Conservation (phyloP, 2,329 filamentous ascomycete species). For the Neonectria hederae region DNA sequence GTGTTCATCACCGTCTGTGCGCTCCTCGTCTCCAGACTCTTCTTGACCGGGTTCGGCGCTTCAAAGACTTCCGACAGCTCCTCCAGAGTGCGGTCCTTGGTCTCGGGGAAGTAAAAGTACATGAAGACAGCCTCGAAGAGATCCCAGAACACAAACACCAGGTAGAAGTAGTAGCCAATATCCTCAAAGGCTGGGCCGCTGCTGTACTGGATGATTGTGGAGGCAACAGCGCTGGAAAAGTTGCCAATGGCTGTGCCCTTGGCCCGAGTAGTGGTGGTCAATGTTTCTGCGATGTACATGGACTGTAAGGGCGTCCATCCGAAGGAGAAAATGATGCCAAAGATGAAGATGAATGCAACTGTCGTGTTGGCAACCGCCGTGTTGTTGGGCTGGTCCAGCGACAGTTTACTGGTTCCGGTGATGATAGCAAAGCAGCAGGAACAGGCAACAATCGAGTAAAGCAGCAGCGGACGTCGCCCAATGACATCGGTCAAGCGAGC, state of each 20-base stretch:
- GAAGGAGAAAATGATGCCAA: conserved; percentile 60
- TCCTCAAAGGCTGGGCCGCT: conserved; percentile 54
- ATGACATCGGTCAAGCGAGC: conserved; percentile 65
- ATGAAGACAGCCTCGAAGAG: conserved; percentile 53
- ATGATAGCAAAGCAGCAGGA: conserved; percentile 60
- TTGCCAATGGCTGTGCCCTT: conserved; percentile 57
- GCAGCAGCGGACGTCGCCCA: conserved; percentile 65
- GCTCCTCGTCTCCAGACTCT: conserved; percentile 53
- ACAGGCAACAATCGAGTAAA: conserved; percentile 57
- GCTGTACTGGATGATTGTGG: conserved; percentile 55
- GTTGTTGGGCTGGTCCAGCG: conserved; percentile 48
- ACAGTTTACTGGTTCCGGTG: conserved; percentile 57
- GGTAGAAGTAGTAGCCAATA: conserved; percentile 57
- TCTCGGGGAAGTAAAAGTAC: conserved; percentile 62
- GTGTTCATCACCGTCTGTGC: conserved; percentile 56
- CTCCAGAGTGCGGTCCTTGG: conserved; percentile 60
- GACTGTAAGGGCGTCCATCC: conserved; percentile 60
- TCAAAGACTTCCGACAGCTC: conserved; percentile 63
- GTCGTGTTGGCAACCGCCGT: conserved; percentile 53
- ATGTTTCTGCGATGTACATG: conserved; percentile 60
- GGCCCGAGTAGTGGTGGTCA: conserved; percentile 56
- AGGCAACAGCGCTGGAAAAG: conserved; percentile 50
- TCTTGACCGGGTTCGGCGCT: conserved; percentile 56
- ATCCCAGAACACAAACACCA: conserved; percentile 58
- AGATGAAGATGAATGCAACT: conserved; percentile 61